phyloP scores from a whole-genome alignment of 306 rosid species.

The Ammopiptanthus mongolicus region DNA sequence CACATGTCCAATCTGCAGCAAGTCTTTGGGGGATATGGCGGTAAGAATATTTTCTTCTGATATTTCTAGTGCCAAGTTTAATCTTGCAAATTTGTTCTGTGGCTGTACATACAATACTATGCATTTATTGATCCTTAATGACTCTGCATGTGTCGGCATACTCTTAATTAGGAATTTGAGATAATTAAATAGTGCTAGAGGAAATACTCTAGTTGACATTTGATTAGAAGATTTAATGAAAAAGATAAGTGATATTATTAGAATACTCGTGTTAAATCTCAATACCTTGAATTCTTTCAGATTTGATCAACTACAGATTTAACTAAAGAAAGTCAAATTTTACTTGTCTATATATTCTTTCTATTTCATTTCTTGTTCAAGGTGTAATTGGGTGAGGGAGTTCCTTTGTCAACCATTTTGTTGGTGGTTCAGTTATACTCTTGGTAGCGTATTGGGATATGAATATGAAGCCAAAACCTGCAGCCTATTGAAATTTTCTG shows the following conservation, averaged over 20 bases:
- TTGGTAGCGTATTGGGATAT: not conserved
- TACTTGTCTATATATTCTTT: not conserved
- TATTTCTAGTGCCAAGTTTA: not conserved
- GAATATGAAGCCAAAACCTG: not conserved
- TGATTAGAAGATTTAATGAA: not conserved
- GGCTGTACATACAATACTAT: slow-evolving; percentile 11
- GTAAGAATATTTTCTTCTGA: slow-evolving; percentile 44
- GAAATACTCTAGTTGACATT: not conserved
- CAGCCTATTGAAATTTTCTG: not conserved
- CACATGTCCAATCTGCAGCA: slow-evolving; percentile 99
- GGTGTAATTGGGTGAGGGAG: not conserved
- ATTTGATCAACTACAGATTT: not conserved
- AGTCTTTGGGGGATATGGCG: slow-evolving; percentile 98
- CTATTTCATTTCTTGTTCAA: not conserved
- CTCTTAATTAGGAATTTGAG: not conserved
- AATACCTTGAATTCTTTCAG: not conserved
- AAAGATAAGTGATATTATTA: not conserved
- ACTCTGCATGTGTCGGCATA: not conserved
- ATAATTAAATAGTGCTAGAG: not conserved
- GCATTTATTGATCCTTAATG: not conserved
- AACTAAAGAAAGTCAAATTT: not conserved
- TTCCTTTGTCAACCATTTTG: not conserved
- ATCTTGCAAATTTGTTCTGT: not conserved
- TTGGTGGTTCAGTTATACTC: not conserved
- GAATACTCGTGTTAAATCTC: not conserved